Evolutionary conservation across 805 yeast species (phyloP).

Genomic region (Kluyveromyces siamensis): DNA sequence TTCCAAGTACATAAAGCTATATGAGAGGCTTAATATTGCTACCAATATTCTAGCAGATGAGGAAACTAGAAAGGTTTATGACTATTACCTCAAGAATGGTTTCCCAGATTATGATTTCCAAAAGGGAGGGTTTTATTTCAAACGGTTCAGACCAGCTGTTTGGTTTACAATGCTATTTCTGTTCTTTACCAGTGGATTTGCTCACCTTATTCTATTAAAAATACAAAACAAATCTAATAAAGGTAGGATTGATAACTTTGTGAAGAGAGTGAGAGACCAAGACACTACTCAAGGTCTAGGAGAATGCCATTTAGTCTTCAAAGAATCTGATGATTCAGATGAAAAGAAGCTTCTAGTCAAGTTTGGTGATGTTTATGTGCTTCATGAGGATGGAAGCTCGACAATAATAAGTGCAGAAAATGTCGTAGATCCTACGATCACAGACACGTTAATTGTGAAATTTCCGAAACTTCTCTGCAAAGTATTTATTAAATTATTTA

Average conservation of each 20-base stretch:
- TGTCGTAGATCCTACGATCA: slow-evolving; percentile 39
- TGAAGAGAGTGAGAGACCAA: slow-evolving; percentile 40
- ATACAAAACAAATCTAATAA: slow-evolving; percentile 49
- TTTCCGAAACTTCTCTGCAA: slow-evolving; percentile 25
- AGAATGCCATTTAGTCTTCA: slow-evolving; percentile 33
- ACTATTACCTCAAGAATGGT: slow-evolving; percentile 72
- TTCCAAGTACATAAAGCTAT: slow-evolving; percentile 39
- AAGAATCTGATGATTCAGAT: slow-evolving; percentile 35
- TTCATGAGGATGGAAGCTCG: slow-evolving; percentile 36
- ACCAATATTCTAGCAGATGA: slow-evolving; percentile 61
- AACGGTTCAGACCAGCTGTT: slow-evolving; percentile 60
- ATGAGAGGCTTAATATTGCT: slow-evolving; percentile 67
- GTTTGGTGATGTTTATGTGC: slow-evolving; percentile 48
- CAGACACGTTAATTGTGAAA: slow-evolving; percentile 39
- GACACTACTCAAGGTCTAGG: slow-evolving; percentile 52
- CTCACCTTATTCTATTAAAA: slow-evolving; percentile 50
- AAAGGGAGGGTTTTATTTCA: slow-evolving; percentile 47
- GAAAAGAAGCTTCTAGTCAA: slow-evolving; percentile 48
- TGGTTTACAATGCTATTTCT: slow-evolving; percentile 42
- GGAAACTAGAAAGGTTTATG: slow-evolving; percentile 63
- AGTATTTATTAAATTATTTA: too few relatives aligned
- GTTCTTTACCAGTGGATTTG: slow-evolving; percentile 39
- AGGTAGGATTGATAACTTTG: slow-evolving; percentile 43
- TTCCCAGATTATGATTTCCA: slow-evolving; percentile 77
- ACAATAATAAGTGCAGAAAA: slow-evolving; percentile 39